A percentile compares a stretch with the other conserved stretches of the same genome.
phyloP scores from a whole-genome alignment of 2,329 filamentous ascomycete species.

The Blastomyces parvus region DNA sequence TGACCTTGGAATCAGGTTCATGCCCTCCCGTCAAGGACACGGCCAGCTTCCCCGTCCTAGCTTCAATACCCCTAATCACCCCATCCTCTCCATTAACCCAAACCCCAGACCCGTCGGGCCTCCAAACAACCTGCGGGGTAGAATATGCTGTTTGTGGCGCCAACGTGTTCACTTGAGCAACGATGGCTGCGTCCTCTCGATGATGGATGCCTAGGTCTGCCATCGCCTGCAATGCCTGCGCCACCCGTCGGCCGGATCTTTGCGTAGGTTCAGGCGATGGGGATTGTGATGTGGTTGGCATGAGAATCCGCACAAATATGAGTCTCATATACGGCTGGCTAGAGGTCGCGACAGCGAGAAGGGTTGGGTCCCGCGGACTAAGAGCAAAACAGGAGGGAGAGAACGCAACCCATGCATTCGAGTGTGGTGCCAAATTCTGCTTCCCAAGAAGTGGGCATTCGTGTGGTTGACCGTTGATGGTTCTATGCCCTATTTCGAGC shows the following conservation, averaged over 20 bases:
- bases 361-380: constrained; percentile 44
- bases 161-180: constrained; percentile 49
- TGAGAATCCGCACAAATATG: constrained; percentile 48
- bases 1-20: constrained; percentile 48
- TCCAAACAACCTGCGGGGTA: constrained; percentile 53
- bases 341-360: constrained; percentile 52
- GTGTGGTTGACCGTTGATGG: constrained; percentile 7
- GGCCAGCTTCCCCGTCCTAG: constrained; percentile 48
- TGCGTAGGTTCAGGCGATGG: background rate
- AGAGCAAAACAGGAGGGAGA: constrained; percentile 50
- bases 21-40: constrained; percentile 43
- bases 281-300: constrained; percentile 29
- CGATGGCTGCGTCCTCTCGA: constrained; percentile 50
- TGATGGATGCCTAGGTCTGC: constrained; percentile 23
- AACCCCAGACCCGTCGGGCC: constrained; percentile 51
- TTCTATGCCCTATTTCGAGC: background rate
- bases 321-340: constrained; percentile 54
- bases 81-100: constrained; percentile 60
- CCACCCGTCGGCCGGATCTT: constrained; percentile 21
- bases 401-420: constrained; percentile 56
- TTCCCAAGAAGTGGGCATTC: constrained; percentile 41
- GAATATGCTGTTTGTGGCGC: constrained; percentile 57
- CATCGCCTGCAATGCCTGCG: constrained; percentile 45
- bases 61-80: constrained; percentile 50
- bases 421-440: constrained; percentile 54